Conservation (phyloP, 83 land plant species). For the Diphasiastrum complanatum region DNA sequence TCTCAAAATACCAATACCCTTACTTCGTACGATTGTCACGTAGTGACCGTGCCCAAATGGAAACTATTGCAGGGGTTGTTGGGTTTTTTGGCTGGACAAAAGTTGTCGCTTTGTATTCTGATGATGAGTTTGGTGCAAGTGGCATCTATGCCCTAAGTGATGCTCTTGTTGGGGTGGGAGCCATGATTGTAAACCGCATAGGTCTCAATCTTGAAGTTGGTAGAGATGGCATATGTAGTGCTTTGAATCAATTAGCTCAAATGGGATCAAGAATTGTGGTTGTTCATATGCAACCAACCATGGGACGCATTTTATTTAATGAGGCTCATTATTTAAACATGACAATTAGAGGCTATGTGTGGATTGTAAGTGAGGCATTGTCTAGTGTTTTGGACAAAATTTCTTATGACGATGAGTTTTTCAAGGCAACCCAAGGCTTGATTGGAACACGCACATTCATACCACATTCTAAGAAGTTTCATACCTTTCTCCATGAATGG, state of each 20-base stretch:
- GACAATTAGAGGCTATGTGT: slow-evolving; percentile 27
- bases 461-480: not conserved
- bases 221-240: not conserved
- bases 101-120: slow-evolving; percentile 59
- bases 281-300: slow-evolving; percentile 14
- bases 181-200: no score
- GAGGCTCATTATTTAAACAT: not conserved
- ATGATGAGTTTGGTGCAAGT: slow-evolving; percentile 6
- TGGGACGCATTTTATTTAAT: slow-evolving; percentile 7
- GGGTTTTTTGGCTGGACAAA: slow-evolving; percentile 51
- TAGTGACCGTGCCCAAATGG: slow-evolving; percentile 59
- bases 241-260: no score
- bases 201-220: not conserved
- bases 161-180: not conserved
- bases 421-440: slow-evolving; percentile 35
- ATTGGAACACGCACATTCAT: slow-evolving; percentile 24
- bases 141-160: not conserved
- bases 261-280: no score
- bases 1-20: slow-evolving; percentile 47
- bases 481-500: not conserved
- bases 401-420: not conserved
- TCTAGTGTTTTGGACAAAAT: slow-evolving; percentile 16
- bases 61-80: slow-evolving; percentile 54
- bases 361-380: slow-evolving; percentile 42
- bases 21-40: slow-evolving; percentile 58